Conservation (phyloP, 306 rosid species). For the Hippophae tibetana region DNA sequence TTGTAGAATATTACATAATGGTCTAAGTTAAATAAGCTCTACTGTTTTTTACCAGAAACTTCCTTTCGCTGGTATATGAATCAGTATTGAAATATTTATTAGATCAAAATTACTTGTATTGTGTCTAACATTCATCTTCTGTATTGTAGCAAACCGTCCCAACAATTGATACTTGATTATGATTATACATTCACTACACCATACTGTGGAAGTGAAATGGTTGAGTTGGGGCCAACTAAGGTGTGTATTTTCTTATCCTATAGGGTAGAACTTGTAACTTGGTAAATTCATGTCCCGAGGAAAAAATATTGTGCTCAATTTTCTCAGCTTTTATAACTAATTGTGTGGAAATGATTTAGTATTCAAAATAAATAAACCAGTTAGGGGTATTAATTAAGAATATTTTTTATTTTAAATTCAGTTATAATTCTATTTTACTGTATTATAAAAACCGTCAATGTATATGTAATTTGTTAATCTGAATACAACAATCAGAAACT, state of each 20-base stretch:
- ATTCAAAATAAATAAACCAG: too few relatives aligned
- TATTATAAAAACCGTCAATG: too few relatives aligned
- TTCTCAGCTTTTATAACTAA: background rate
- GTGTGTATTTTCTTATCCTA: conserved; percentile 28
- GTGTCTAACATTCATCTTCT: conserved; percentile 24
- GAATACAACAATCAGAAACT: too few relatives aligned
- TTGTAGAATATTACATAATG: background rate
- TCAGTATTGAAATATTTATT: conserved; percentile 5
- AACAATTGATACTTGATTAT: conserved; percentile 82
- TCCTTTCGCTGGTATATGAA: too few relatives aligned
- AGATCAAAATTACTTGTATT: conserved; percentile 2
- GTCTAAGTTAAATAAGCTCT: background rate
- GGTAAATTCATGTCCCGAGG: background rate
- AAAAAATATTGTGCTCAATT: background rate
- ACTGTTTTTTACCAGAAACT: too few relatives aligned
- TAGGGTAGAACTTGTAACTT: background rate
- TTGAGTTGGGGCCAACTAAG: conserved; percentile 42
- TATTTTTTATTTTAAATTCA: too few relatives aligned
- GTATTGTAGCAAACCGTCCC: conserved; percentile 76
- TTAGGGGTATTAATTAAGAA: too few relatives aligned
- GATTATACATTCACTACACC: conserved; percentile 96
- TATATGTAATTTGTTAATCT: too few relatives aligned
- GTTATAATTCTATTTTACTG: too few relatives aligned
- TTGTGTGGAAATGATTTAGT: too few relatives aligned
- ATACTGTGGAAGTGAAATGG: conserved; percentile 65